phyloP scores from a whole-genome alignment of 106 monocot genomes.

The Iris macrosiphon region DNA sequence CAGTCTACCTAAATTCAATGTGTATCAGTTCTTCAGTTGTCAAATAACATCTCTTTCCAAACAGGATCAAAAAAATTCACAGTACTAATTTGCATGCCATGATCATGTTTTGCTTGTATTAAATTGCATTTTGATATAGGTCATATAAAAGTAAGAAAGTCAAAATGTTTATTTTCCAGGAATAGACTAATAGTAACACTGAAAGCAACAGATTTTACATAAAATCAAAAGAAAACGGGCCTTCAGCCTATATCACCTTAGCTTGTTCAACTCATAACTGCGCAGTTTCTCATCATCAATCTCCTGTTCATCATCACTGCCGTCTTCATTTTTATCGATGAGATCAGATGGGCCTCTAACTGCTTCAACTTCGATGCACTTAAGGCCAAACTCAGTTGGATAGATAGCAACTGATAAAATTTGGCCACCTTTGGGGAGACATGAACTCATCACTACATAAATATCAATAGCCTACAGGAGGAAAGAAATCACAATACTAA shows the following conservation, averaged over 20 bases:
- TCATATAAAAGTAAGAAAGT: no score
- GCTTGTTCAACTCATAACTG: slow-evolving; percentile 72
- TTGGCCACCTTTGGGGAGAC: slow-evolving; percentile 80
- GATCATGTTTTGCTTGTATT: no score
- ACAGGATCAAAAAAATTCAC: no score
- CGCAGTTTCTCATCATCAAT: slow-evolving; percentile 52
- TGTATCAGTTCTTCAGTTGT: no score
- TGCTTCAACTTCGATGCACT: slow-evolving; percentile 84
- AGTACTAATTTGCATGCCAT: no score
- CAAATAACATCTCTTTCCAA: no score
- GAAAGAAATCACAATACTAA: slow-evolving; percentile 3
- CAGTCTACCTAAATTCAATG: no score
- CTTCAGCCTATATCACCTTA: slow-evolving; percentile 37
- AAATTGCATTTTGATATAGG: no score
- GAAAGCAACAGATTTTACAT: neutral
- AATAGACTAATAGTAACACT: no score
- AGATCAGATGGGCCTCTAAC: slow-evolving; percentile 59
- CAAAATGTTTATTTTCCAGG: no score
- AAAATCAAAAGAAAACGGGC: neutral
- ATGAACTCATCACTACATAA: slow-evolving; percentile 86
- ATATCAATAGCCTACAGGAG: slow-evolving; percentile 74
- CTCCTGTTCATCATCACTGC: slow-evolving; percentile 27
- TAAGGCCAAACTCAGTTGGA: slow-evolving; percentile 83
- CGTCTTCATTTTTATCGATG: slow-evolving; percentile 25
- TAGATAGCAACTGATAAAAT: slow-evolving; percentile 63